Conservation (phyloP, 352 stramenopile genomes). For the Phytophthora sojae region DNA sequence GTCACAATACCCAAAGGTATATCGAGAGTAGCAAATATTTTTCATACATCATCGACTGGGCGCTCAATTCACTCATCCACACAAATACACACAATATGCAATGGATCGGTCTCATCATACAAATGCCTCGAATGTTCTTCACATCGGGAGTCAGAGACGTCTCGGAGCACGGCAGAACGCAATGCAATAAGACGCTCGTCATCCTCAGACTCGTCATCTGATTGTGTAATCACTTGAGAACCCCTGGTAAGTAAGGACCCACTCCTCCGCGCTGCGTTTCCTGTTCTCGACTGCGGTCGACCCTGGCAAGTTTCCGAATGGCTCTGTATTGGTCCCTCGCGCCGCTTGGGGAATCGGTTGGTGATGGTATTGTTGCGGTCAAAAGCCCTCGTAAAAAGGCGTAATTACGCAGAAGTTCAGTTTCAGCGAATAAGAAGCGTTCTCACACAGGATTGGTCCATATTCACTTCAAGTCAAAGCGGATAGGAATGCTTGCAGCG, state of each 20-base stretch:
- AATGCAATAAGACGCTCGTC: conserved; percentile 65
- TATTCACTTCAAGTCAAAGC: conserved; percentile 17
- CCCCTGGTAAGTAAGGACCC: neutral
- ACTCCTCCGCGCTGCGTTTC: neutral
- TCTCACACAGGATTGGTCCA: conserved; percentile 3
- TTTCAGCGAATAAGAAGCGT: conserved; percentile 10
- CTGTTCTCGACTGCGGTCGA: conserved; percentile 4
- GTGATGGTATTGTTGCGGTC: conserved; percentile 4
- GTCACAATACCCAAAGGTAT: conserved; percentile 69
- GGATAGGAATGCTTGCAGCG: conserved; percentile 22
- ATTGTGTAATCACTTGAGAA: conserved; percentile 91
- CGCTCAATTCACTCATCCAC: conserved; percentile 18
- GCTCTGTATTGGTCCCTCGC: neutral
- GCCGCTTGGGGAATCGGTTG: conserved; percentile 16
- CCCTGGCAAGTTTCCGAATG: conserved; percentile 29
- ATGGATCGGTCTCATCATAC: conserved; percentile 86
- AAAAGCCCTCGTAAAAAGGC: conserved; percentile 17
- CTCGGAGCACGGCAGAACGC: conserved; percentile 83
- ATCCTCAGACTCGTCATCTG: conserved; percentile 93
- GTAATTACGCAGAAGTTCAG: conserved; percentile 27
- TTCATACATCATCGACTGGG: conserved; percentile 77
- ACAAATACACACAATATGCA: conserved; percentile 30
- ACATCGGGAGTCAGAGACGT: conserved; percentile 65
- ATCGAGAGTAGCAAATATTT: conserved; percentile 95
- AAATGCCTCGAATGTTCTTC: conserved; percentile 93